These are phyloP conservation scores for Thozetella sp. DNA, from an alignment of 495 filamentous ascomycete species.

Conservation along the genomic window DNA sequence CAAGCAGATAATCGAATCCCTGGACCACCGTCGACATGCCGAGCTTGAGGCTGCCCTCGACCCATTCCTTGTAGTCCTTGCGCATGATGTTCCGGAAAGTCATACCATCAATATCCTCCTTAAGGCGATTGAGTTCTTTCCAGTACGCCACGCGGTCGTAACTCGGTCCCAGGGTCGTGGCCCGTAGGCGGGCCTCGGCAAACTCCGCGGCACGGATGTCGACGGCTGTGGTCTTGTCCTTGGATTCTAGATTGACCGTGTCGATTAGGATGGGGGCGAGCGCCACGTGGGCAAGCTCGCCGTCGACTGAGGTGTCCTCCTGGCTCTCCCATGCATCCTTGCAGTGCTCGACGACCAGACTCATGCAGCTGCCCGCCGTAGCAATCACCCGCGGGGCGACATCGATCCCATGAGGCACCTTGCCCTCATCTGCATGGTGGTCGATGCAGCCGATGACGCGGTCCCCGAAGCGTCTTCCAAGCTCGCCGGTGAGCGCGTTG, in stretches of 20 bases:
- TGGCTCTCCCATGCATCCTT: constrained; percentile 55
- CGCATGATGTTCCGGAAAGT: constrained; percentile 73
- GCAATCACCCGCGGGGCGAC: constrained; percentile 64
- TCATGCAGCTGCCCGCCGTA: constrained; percentile 78
- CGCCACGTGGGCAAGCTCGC: constrained; percentile 73
- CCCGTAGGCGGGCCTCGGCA: constrained; percentile 49
- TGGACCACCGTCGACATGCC: constrained; percentile 79
- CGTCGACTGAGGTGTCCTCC: constrained; percentile 25
- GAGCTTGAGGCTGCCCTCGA: constrained; percentile 57
- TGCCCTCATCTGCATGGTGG: constrained; percentile 84
- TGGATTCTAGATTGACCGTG: constrained; percentile 70
- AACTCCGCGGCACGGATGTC: constrained; percentile 69
- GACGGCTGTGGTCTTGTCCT: constrained; percentile 71
- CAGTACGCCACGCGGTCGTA: constrained; percentile 67
- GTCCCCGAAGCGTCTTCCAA: constrained; percentile 39
- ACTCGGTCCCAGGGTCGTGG: constrained; percentile 6
- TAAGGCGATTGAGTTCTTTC: constrained; percentile 63
- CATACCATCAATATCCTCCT: constrained; percentile 69
- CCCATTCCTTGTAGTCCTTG: constrained; percentile 95
- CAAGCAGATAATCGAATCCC: constrained; percentile 61
- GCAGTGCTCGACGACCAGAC: constrained; percentile 70
- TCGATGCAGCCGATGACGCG: constrained; percentile 79
- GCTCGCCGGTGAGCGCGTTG: constrained; percentile 69
- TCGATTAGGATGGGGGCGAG: constrained; percentile 84
- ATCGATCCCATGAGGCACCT: constrained; percentile 47